Conservation (phyloP, 306 rosid species). For the Quercus dentata region DNA sequence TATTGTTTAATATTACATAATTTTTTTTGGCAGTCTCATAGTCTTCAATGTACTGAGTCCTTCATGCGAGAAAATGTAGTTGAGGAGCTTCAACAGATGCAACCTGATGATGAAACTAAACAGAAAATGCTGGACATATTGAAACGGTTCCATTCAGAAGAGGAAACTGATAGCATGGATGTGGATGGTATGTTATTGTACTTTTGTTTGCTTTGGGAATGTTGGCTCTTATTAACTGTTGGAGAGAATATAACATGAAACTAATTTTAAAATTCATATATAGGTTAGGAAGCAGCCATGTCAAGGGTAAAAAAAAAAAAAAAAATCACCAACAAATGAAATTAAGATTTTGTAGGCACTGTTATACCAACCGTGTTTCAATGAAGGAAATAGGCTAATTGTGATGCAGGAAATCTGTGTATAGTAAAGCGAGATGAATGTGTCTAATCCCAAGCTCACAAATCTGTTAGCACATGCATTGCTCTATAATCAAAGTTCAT, state of each 20-base stretch:
- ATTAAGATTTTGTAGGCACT: not conserved
- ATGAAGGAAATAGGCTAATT: not conserved
- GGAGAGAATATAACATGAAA: not conserved
- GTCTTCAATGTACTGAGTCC: slow-evolving; percentile 79
- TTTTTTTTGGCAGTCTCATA: slow-evolving; percentile 62
- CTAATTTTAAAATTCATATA: not conserved
- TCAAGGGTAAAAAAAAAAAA: not conserved
- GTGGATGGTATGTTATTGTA: slow-evolving; percentile 52
- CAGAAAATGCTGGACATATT: slow-evolving; percentile 74
- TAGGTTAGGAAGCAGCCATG: not conserved
- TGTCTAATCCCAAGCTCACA: not conserved
- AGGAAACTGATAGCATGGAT: slow-evolving; percentile 61
- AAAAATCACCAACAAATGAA: not conserved
- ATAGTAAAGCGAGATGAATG: not conserved
- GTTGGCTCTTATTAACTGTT: not conserved
- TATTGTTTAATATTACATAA: not conserved
- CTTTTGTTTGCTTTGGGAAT: slow-evolving; percentile 7
- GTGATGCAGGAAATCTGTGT: not conserved
- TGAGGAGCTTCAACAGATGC: slow-evolving; percentile 67
- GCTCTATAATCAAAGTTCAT: not conserved
- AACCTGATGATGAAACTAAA: slow-evolving; percentile 58
- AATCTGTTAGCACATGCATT: not conserved
- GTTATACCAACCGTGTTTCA: not conserved
- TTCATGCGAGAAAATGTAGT: slow-evolving; percentile 92
- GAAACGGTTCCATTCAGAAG: slow-evolving; percentile 69